Evolutionary conservation across 345 rosid species (phyloP).

Genomic region (Pistacia atlantica): DNA sequence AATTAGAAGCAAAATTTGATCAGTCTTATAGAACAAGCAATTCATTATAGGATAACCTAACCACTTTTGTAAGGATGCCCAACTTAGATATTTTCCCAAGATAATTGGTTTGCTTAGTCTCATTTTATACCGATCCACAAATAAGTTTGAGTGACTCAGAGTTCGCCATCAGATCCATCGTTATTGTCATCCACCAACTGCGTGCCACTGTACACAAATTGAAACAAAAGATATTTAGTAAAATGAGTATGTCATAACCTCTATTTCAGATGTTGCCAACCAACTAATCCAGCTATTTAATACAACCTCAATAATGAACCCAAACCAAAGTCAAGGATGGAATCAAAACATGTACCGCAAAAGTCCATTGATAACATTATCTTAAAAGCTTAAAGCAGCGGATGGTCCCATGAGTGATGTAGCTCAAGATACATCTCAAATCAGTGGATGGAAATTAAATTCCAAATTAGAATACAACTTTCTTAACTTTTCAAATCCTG

Average conservation of each 20-base stretch:
- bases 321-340: background rate
- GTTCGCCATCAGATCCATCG: slow-evolving; percentile 41
- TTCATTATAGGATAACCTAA: slow-evolving; percentile 1
- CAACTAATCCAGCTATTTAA: background rate
- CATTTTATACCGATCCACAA: background rate
- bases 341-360: background rate
- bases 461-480: background rate
- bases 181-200: slow-evolving; percentile 4
- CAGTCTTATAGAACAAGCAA: background rate
- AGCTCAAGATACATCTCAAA: background rate
- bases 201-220: slow-evolving; percentile 31
- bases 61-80: slow-evolving; percentile 16
- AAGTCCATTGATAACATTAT: background rate
- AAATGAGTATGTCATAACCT: background rate
- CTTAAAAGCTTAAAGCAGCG: background rate
- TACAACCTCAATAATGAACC: background rate
- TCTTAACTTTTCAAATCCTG: background rate
- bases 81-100: background rate
- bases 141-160: slow-evolving; percentile 25
- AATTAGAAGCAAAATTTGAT: slow-evolving; percentile 3
- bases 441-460: background rate
- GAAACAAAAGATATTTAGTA: background rate
- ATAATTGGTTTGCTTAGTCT: background rate
- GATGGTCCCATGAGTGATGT: background rate
- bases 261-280: background rate